Conservation (phyloP, 345 rosid genomes). For the Triadica sebifera region DNA sequence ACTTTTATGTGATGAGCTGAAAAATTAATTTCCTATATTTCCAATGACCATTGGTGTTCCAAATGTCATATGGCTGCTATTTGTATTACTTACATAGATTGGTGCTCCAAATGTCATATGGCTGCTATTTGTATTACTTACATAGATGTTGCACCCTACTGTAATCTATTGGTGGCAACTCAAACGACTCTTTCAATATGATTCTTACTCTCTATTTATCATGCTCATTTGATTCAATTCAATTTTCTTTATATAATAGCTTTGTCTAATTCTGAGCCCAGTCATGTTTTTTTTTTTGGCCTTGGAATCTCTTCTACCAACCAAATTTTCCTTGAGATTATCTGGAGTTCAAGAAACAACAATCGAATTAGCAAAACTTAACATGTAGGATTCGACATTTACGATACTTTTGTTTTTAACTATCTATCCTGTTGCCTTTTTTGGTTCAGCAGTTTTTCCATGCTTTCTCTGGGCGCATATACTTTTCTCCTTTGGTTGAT, state of each 20-base stretch:
- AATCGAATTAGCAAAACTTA: neutral
- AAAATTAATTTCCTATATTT: no score
- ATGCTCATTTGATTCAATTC: neutral
- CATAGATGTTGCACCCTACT: neutral
- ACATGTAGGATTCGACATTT: neutral
- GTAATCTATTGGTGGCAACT: neutral
- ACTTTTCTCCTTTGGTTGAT: no score
- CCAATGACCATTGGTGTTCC: no score
- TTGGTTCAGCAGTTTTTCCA: no score
- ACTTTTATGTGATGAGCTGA: no score
- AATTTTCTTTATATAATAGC: neutral
- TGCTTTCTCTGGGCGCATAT: no score
- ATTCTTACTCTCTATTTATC: neutral
- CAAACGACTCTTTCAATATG: neutral
- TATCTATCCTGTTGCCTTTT: no score
- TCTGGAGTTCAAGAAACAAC: neutral
- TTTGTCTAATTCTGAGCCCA: neutral
- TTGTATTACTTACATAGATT: neutral
- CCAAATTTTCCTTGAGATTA: neutral
- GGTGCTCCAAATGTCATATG: no score
- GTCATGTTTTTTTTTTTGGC: neutral
- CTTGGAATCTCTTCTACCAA: neutral
- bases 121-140: no score
- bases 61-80: no score
- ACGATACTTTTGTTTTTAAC: no score